phyloP scores from a whole-genome alignment of 305 asterid species.

The Ilex paraguariensis region DNA sequence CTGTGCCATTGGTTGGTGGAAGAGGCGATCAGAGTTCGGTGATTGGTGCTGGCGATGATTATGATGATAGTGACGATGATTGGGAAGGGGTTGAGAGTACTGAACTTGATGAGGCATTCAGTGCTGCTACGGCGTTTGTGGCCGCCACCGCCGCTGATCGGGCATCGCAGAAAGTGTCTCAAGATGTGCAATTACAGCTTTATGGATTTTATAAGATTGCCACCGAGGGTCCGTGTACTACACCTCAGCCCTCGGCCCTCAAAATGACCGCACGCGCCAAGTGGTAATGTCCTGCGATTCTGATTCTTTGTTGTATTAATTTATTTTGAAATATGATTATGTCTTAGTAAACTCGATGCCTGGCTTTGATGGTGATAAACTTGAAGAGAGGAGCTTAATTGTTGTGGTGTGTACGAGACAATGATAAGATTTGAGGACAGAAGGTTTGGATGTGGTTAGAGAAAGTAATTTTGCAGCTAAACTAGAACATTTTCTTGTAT shows the following conservation, averaged over 20 bases:
- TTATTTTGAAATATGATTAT: neutral
- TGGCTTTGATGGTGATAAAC: too few species aligned
- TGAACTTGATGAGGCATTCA: conserved; percentile 87
- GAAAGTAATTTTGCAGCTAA: too few species aligned
- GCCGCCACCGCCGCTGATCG: conserved; percentile 91
- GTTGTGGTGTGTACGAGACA: too few species aligned
- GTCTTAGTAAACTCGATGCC: too few species aligned
- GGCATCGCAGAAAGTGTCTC: conserved; percentile 59
- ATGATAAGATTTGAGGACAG: too few species aligned
- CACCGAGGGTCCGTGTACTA: conserved; percentile 89
- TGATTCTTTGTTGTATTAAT: conserved; percentile 1
- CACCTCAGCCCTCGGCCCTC: conserved; percentile 89
- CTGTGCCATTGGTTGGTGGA: conserved; percentile 13
- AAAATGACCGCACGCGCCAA: conserved; percentile 97
- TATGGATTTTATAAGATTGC: conserved; percentile 93
- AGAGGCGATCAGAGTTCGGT: conserved; percentile 7
- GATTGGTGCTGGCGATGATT: conserved; percentile 7
- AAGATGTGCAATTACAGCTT: conserved; percentile 85
- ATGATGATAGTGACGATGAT: conserved; percentile 58
- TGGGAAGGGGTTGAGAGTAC: conserved; percentile 99
- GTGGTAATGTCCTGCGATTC: conserved; percentile 45
- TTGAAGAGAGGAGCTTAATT: too few species aligned
- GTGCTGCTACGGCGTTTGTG: conserved; percentile 98
- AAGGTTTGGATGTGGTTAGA: too few species aligned
- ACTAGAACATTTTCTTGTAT: too few species aligned